Base-by-base conservation (phyloP, 352 stramenopile genomes). In the Pythium sp. region DNA sequence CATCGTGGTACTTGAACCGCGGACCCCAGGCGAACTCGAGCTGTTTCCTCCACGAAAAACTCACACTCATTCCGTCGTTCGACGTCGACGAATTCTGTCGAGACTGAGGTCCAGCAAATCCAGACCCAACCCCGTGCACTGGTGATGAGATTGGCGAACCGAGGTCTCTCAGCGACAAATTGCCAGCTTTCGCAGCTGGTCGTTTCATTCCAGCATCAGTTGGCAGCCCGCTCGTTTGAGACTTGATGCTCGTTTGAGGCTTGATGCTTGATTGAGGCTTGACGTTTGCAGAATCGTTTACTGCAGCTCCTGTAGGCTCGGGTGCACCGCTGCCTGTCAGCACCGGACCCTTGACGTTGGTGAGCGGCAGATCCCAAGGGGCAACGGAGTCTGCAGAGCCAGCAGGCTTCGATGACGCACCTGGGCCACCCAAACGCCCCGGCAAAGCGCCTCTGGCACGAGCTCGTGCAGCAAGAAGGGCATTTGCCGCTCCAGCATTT, bases 341-440 rank as follows among this genome's bases (percentile, higher is more conserved):
- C 30, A 72, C 43, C 5, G 71, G 72, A 26, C 54, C 68, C 51
- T 78, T 84, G 0, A 69, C 71, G 46, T 78, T 84, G 0, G 77
- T 81, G 3, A 94, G 72, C 6, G 86, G 86, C 5, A 94, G 67
- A 70, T 94, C 86, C 86, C 86, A 94, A 34, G 86, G 86, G 22
- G 86, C 86, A 30, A 94, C 76, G 3, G 61, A 80, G 1, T 91
- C 82, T 18, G 60, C 73, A n/a, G 47, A 58, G n/a, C 68, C 64
- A 3, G 55, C 32, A 43, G 77, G 32, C 60, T 70, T 75, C 49
- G 64, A 75, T 56, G 20, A 82, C 9, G 62, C 46, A 20, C 81
- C 82, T 34, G 82, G 79, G 0, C 80, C 82, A 20, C 86, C 78
- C 20, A 80, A 66, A 28, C 84, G 78, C 15, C 79, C 75, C 7